Evolutionary conservation across 1,284 basidiomycete species (phyloP).

Genomic region (Macrocybe sp.): DNA sequence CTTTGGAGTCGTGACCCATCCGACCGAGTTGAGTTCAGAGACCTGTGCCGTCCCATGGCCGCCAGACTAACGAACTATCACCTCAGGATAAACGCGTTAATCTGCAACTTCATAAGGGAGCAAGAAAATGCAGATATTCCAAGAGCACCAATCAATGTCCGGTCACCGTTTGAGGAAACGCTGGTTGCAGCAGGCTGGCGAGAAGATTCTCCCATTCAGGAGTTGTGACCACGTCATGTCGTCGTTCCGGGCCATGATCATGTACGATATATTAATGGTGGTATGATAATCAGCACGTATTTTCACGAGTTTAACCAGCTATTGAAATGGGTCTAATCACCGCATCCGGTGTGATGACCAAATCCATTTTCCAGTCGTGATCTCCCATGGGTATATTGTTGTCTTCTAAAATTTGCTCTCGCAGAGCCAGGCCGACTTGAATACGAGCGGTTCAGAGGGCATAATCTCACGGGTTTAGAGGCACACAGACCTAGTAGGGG

Average conservation of each 20-base stretch:
- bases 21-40: conserved; percentile 20
- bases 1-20: conserved; percentile 28
- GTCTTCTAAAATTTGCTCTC: conserved; percentile 58
- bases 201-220: not conserved
- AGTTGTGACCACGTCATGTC: too few relatives aligned
- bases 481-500: conserved; percentile 49
- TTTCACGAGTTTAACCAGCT: not conserved
- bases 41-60: not conserved
- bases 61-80: not conserved
- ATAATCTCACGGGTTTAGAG: not conserved
- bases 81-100: conserved; percentile 23
- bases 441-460: conserved; percentile 9
- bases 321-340: conserved; percentile 12
- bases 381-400: conserved; percentile 50
- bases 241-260: not conserved
- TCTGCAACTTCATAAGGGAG: conserved; percentile 25
- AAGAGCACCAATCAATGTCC: conserved; percentile 15
- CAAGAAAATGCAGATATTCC: conserved; percentile 18
- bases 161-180: conserved; percentile 25
- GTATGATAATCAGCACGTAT: too few relatives aligned
- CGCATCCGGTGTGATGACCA: conserved; percentile 54
- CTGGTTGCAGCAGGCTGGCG: conserved; percentile 19
- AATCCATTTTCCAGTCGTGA: conserved; percentile 66
- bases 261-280: not conserved
- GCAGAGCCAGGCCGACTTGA: conserved; percentile 59